Evolutionary conservation across 225 moss, liverwort and hornwort species (phyloP).

Genomic region (Sphagnum tenellum): DNA sequence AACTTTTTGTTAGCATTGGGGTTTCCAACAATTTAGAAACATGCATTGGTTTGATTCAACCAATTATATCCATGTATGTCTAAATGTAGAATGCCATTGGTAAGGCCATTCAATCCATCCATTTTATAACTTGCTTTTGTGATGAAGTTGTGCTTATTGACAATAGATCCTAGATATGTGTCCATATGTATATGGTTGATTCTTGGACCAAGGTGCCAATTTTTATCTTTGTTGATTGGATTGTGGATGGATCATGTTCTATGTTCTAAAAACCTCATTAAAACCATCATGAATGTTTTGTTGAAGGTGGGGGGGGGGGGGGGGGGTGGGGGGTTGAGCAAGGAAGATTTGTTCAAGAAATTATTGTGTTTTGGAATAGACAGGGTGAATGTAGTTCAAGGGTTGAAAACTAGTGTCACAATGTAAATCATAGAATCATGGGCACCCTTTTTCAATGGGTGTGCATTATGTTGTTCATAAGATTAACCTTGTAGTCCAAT

Average conservation of each 20-base stretch:
- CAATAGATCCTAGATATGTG: neutral
- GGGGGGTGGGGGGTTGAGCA: neutral
- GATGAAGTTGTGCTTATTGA: neutral
- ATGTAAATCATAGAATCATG: neutral
- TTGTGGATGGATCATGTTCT: neutral
- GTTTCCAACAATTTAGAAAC: neutral
- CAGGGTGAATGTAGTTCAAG: neutral
- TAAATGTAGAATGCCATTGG: neutral
- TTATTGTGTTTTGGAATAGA: neutral
- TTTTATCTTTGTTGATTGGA: neutral
- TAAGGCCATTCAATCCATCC: neutral
- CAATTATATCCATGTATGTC: neutral
- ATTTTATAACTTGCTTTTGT: neutral
- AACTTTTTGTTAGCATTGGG: neutral
- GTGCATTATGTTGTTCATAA: neutral
- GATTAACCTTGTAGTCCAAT: neutral
- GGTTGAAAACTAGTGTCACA: neutral
- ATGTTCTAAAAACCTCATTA: neutral
- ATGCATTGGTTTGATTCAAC: neutral
- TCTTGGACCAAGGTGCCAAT: neutral
- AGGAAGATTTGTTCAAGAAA: neutral
- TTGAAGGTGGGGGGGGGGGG: too few relatives aligned
- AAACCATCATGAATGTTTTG: neutral
- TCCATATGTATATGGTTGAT: neutral
- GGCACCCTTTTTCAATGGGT: neutral